Base-by-base conservation (phyloP, 176 grass and related monocot species). In the Phoenix roebelenii region DNA sequence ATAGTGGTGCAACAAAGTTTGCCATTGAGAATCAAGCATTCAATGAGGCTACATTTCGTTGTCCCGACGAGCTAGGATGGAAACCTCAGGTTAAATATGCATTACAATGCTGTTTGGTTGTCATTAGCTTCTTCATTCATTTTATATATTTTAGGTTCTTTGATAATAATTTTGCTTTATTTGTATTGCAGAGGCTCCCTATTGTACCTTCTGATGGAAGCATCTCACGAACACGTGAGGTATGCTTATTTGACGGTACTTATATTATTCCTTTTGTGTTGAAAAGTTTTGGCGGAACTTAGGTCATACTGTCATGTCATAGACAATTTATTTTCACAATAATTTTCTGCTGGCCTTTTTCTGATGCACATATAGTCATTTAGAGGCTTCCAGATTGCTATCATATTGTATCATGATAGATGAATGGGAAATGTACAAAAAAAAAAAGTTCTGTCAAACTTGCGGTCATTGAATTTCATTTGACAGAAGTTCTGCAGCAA, bases 1-100 rank as follows among this genome's bases (percentile, higher is more conserved):
- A 85, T 74, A 91, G 92, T 67, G 92, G 92, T 16, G 81, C 84
- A 70, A 78, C 67, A 26, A 87, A 87, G 74, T 91, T 97, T 72
- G 87, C 84, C 49, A 70, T 97, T 49, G 92, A 97, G 79, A 91
- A 68, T 55, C 92, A 88, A 88, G 92, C 92, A 25, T 80, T 88
- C 54, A 97, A 97, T 58, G 92, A 97, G 65, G 92, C 92, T 28
- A 97, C 92, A 54, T 97, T 97, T 68, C 81, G 92, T 17, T 97
- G 87, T 35, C 87, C 87, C 25, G 92, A 97, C 91, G 92, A 97
- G 73, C 80, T 91, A 82, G 92, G 92, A 60, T 97, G 92, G 87
- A 97, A 97, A 67, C 92, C 92, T 67, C 92, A 97, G 87, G 92
- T 90, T 58, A 55, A 0, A 48, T 72, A 4, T 78, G 74, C 25